phyloP scores from a whole-genome alignment of 1,284 basidiomycete species.

The Trichosporon sp. region DNA sequence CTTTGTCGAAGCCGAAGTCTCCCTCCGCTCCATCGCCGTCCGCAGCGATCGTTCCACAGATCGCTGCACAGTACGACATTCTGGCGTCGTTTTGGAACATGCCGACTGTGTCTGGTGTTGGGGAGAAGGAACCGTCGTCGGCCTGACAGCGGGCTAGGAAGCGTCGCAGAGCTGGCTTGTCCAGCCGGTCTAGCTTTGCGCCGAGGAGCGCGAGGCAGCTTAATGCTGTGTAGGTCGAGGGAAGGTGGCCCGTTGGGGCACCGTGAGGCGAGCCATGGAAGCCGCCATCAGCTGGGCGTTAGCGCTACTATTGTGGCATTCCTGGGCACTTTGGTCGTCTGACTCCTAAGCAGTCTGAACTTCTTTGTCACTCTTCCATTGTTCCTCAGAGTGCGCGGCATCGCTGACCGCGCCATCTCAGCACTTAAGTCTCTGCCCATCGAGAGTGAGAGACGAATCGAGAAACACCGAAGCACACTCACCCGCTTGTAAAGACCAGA shows the following conservation, averaged over 20 bases:
- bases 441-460: not conserved
- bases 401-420: not conserved
- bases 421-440: not conserved
- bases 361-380: too few species aligned
- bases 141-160: constrained; percentile 69
- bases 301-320: too few species aligned
- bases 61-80: constrained; percentile 68
- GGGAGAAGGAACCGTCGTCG: constrained; percentile 76
- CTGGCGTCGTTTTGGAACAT: constrained; percentile 51
- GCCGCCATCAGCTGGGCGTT: constrained; percentile 56
- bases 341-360: too few species aligned
- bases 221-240: constrained; percentile 85
- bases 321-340: too few species aligned
- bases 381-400: too few species aligned
- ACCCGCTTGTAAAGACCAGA: constrained; percentile 73
- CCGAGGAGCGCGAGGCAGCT: constrained; percentile 71
- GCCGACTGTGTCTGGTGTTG: constrained; percentile 51
- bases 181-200: constrained; percentile 66
- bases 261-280: constrained; percentile 71
- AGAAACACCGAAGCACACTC: too few species aligned
- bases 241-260: constrained; percentile 64
- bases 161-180: constrained; percentile 58
- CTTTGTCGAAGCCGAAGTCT: not conserved
- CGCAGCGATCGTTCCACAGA: constrained; percentile 54
- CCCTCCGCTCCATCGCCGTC: constrained; percentile 63